Evolutionary conservation across 495 filamentous ascomycete species (phyloP).

Genomic region (Evansstolkia leycettana): DNA sequence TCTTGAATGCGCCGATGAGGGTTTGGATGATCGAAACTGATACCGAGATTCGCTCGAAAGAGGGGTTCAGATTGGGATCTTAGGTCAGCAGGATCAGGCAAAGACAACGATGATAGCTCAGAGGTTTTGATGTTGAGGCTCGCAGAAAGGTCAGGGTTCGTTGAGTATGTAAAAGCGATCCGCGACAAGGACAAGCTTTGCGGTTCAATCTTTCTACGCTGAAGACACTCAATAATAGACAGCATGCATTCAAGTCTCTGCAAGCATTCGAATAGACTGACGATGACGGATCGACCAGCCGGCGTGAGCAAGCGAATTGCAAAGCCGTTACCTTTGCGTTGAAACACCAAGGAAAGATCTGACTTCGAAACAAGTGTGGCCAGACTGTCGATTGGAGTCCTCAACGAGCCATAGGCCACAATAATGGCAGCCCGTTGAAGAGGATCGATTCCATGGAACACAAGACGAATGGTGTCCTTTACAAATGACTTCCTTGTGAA

Average conservation of each 20-base stretch:
- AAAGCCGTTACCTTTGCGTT: conserved; percentile 22
- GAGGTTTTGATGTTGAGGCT: conserved; percentile 18
- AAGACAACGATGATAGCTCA: conserved; percentile 6
- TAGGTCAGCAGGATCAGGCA: conserved; percentile 13
- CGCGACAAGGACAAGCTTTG: conserved; percentile 23
- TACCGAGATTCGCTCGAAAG: conserved; percentile 19
- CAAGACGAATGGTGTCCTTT: conserved; percentile 24
- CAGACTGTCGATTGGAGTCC: conserved; percentile 14
- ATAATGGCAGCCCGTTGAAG: conserved; percentile 21
- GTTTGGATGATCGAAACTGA: conserved; percentile 48
- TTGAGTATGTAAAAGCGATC: conserved; percentile 26
- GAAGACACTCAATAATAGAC: conserved; percentile 26
- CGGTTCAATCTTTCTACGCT: conserved; percentile 20
- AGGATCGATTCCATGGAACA: conserved; percentile 30
- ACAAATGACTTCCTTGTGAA: conserved; percentile 18
- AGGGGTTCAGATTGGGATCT: conserved; percentile 14
- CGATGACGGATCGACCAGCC: conserved; percentile 23
- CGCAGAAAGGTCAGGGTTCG: conserved; percentile 15
- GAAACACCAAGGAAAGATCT: conserved; percentile 22
- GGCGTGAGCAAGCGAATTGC: conserved; percentile 28
- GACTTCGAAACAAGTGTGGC: conserved; percentile 13
- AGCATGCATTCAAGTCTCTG: conserved; percentile 31
- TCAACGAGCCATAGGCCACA: conserved; percentile 26
- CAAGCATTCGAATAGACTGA: conserved; percentile 23
- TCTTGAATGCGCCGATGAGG: conserved; percentile 66